Evolutionary conservation across 306 rosid species (phyloP).

Genomic region (Castanospermum australe): DNA sequence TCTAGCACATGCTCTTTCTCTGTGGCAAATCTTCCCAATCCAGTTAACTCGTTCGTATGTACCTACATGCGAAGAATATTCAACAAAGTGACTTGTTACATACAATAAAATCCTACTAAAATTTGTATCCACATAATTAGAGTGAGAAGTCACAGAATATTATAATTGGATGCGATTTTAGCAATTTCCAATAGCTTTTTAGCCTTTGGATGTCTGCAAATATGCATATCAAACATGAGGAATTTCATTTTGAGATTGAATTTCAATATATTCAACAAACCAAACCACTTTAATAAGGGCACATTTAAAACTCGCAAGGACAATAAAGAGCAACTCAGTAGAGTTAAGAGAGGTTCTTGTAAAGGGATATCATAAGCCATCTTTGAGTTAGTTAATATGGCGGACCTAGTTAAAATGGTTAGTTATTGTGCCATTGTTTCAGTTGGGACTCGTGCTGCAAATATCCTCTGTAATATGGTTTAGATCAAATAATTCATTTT

Average conservation of each 20-base stretch:
- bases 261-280: background rate
- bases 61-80: conserved; percentile 22
- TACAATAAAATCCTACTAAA: background rate
- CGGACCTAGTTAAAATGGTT: too few species aligned
- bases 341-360: background rate
- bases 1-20: background rate
- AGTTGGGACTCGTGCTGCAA: too few species aligned
- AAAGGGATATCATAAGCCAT: too few species aligned
- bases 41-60: background rate
- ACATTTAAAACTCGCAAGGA: background rate
- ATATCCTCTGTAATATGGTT: too few species aligned
- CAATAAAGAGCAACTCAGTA: background rate
- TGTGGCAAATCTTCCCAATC: background rate
- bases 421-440: too few species aligned
- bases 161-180: background rate
- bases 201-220: background rate
- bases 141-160: background rate
- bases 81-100: background rate
- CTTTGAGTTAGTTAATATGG: too few species aligned
- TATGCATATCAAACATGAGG: background rate
- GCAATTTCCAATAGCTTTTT: background rate
- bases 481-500: too few species aligned
- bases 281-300: background rate
- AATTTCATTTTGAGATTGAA: background rate
- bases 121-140: background rate